phyloP scores from a whole-genome alignment of 305 asterid genomes.

The Euphrasia arctica region DNA sequence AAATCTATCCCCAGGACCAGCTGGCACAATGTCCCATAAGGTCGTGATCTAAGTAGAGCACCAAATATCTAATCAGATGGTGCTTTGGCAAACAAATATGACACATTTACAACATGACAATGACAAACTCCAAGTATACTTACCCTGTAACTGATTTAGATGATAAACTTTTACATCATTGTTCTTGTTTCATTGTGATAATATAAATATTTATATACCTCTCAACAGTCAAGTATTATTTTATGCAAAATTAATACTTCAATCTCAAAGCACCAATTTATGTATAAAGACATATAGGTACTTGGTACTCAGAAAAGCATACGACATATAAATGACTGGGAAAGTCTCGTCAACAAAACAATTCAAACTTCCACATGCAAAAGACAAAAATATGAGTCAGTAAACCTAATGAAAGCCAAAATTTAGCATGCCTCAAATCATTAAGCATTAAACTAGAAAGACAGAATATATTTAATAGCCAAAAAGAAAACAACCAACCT shows the following conservation, averaged over 20 bases:
- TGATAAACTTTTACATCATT: too few species aligned
- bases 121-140: neutral
- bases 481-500: conserved; percentile 46
- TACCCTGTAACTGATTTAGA: too few species aligned
- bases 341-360: too few species aligned
- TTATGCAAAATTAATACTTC: neutral
- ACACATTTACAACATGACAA: neutral
- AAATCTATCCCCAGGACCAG: conserved; percentile 85
- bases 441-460: too few species aligned
- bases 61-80: conserved; percentile 2
- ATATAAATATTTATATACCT: too few species aligned
- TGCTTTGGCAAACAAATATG: neutral
- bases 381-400: too few species aligned
- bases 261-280: neutral
- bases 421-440: too few species aligned
- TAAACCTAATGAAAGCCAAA: too few species aligned
- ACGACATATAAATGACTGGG: neutral
- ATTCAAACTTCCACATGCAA: too few species aligned
- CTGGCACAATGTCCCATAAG: conserved; percentile 86
- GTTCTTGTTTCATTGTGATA: too few species aligned
- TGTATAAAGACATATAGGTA: neutral
- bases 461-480: neutral
- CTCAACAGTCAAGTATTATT: too few species aligned
- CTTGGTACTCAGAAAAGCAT: neutral
- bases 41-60: conserved; percentile 46